phyloP scores from a whole-genome alignment of 495 filamentous ascomycete genomes.

The Barbatosphaeria neglecta region DNA sequence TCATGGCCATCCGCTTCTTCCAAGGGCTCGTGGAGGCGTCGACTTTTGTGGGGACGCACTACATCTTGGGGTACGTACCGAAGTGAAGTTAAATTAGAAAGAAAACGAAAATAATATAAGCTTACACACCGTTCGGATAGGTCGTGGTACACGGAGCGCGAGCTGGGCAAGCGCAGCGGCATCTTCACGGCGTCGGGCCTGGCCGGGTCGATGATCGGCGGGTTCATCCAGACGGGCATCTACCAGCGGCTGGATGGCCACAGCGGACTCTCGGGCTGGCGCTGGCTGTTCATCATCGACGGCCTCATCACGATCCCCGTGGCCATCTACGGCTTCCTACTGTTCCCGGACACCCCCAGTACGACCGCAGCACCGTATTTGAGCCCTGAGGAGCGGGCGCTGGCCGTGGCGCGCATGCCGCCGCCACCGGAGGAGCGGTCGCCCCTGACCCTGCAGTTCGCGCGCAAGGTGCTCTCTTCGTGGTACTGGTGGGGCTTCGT shows the following conservation, averaged over 20 bases:
- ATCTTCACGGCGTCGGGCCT: constrained; percentile 43
- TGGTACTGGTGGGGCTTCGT: constrained; percentile 43
- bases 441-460: constrained; percentile 20
- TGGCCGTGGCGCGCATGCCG: constrained; percentile 33
- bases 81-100: no score
- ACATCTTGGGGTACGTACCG: constrained; percentile 54
- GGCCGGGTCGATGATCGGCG: constrained; percentile 37
- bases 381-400: constrained; percentile 23
- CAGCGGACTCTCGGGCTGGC: constrained; percentile 46
- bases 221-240: constrained; percentile 51
- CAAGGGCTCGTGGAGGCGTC: constrained; percentile 49
- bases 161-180: constrained; percentile 51
- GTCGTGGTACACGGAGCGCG: constrained; percentile 55
- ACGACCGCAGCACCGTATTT: constrained; percentile 45
- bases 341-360: constrained; percentile 49
- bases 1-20: constrained; percentile 61
- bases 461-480: constrained; percentile 26
- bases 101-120: no score
- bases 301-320: constrained; percentile 44
- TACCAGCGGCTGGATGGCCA: constrained; percentile 38
- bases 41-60: constrained; percentile 53
- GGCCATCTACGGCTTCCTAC: constrained; percentile 44
- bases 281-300: constrained; percentile 54
- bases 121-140: no score
- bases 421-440: constrained; percentile 13